Base-by-base conservation (phyloP, 1,284 basidiomycete genomes). In the Volvariella volvacea region DNA sequence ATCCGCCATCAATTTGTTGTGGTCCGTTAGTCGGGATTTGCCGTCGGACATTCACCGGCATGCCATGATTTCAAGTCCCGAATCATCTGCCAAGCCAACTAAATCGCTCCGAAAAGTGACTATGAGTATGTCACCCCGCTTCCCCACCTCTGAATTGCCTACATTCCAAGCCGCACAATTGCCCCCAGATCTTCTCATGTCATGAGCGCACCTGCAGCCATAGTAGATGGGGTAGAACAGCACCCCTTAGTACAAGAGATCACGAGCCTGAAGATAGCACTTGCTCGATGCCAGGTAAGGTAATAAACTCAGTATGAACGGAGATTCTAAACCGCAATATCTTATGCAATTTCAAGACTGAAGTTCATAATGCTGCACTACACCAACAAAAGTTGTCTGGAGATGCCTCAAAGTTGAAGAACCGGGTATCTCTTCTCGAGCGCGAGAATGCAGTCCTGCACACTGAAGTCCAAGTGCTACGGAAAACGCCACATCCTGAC, bases 191-290 rank as follows among this genome's bases (percentile, higher is more conserved):
- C 25, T 6, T 6, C 6, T 6, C 25, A 28, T 6, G 25, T 6
- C 6, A 28, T 28, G 25, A 28, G 25, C 25, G 25, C 25, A 12
- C 25, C 25, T 28, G 25, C 12, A 6, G 25, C 12, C 25, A 28
- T 28, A 28, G 25, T 6, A 12, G 12, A 28, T 28, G 25, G 34
- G 34, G n/a, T n/a, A 8, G 34, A 36, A 36, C 34, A 36, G n/a
- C 82, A 88, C 54, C 86, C 85, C 9, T 68, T 88, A 20, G 67
- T 74, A 8, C 61, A 76, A 22, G 84, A 89, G 61, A 69, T 89
- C 22, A 54, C 68, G 15, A 80, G 78, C 48, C 70, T 88, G 16
- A 74, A 80, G 43, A 61, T 68, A n/a, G 77, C 83, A 1, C 71
- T 86, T 4, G 63, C 68, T 36, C 77, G 78, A 39, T 88, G 83